A percentile compares a stretch with the other conserved stretches of the same genome.
These are phyloP conservation scores for Niebla homalea DNA, from an alignment of 495 filamentous ascomycete species.

Conservation along the genomic window DNA sequence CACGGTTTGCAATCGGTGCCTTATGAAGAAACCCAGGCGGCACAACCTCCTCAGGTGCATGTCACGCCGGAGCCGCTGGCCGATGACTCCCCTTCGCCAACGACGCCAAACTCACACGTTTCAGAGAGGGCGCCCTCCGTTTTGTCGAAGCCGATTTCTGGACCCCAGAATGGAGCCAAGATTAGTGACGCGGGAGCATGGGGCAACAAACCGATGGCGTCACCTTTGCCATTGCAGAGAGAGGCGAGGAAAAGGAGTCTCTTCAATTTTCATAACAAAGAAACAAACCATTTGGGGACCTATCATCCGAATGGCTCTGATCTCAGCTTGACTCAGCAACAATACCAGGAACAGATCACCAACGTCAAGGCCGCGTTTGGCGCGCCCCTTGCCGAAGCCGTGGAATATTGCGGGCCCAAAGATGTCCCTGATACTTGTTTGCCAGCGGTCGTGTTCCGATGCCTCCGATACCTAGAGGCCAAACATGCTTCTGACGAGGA, in stretches of 20 bases:
- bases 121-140: constrained; percentile 9
- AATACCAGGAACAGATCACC: constrained; percentile 38
- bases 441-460: constrained; percentile 93
- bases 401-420: constrained; percentile 59
- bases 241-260: constrained; percentile 82
- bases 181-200: constrained; percentile 80
- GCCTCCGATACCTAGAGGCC: constrained; percentile 80
- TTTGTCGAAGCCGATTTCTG: constrained; percentile 59
- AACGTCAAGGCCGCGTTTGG: constrained; percentile 70
- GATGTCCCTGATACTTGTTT: constrained; percentile 56
- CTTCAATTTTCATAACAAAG: constrained; percentile 71
- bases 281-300: constrained; percentile 43
- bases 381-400: constrained; percentile 73
- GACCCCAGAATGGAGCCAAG: constrained; percentile 68
- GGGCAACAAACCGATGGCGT: constrained; percentile 58
- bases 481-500: constrained; percentile 79
- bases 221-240: constrained; percentile 54
- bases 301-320: constrained; percentile 28
- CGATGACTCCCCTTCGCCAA: constrained; percentile 31
- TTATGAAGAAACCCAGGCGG: constrained; percentile 72
- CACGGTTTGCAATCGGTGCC: constrained; percentile 63
- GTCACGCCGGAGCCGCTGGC: constrained; percentile 18
- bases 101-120: constrained; percentile 18
- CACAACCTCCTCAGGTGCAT: constrained; percentile 48
- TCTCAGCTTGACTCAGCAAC: constrained; percentile 24